Evolutionary conservation across 371 early-diverging fungal species (phyloP), one percentile per base, ranked within the genome.

Genomic region (Mortierella polycephala): DNA sequence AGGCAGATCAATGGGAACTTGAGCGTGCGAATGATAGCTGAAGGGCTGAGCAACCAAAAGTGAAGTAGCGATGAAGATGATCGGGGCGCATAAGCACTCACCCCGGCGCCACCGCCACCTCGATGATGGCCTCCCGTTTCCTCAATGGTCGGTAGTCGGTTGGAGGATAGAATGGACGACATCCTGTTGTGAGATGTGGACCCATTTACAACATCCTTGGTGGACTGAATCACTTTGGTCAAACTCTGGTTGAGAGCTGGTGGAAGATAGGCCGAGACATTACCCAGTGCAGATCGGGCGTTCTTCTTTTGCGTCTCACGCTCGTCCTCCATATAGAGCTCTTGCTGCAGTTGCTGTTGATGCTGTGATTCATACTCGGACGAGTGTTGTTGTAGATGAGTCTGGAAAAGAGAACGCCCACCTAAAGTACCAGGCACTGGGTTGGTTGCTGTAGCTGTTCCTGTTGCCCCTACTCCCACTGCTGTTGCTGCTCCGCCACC

Each of bases 1-100:
- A 89, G 58, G 70, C 93, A 94, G 60, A 89, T 82, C 61, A 82
- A 51, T 0, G 85, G 77, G 68, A 90, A 82, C 49, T 82, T 81
- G 21, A 66, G 41, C 6, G 60, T 47, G 39, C 52, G 67, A n/a
- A 66, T 18, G n/a, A 76, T 49, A 7, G 58, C 45, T 20, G 57
- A 21, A 2, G 52, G 18, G 37, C 18, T 62, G 50, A 67, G 60
- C 30, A 30, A 30, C 30, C 4, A 4, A 30, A 30, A 4, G 44
- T 18, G 23, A 10, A 59, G 50, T 20, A 63, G 52, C 51, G 56
- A 56, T 30, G 47, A 55, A 37, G 59, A 18, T 0, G 73, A 59
- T 7, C 65, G 54, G n/a, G 74, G 65, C 7, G 74, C 69, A 63
- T 57, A 74, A 1, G 74, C 74, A 55, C 73, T 73, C 18, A 23